Conservation (phyloP, 192 early-diverging fungal genomes). For the Coemansia sp. region DNA sequence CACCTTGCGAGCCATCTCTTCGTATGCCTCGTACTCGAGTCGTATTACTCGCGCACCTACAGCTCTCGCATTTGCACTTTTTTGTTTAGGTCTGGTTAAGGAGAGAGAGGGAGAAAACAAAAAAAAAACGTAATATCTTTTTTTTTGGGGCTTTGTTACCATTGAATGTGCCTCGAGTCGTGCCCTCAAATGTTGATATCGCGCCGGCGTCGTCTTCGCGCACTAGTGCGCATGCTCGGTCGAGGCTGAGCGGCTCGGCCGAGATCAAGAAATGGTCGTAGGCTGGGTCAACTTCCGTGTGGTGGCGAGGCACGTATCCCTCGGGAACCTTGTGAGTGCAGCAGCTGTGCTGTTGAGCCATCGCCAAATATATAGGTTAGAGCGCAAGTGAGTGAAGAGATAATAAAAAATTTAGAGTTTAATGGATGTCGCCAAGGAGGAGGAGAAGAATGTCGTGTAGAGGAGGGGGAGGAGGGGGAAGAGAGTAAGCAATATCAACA, state of each 20-base stretch:
- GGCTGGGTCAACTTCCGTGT: constrained; percentile 17
- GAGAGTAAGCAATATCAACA: too few relatives aligned
- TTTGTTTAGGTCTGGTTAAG: too few relatives aligned
- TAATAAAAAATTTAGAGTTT: too few relatives aligned
- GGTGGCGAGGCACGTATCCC: constrained; percentile 39
- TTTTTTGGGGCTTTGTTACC: too few relatives aligned
- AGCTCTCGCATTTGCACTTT: not conserved
- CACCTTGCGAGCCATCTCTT: constrained; percentile 82
- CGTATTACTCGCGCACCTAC: constrained; percentile 68
- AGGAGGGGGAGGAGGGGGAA: too few relatives aligned
- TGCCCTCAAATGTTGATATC: constrained; percentile 86
- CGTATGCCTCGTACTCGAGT: constrained; percentile 87
- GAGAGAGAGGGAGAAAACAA: too few relatives aligned
- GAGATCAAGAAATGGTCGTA: constrained; percentile 60
- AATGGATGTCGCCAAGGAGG: too few relatives aligned
- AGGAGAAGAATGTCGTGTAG: too few relatives aligned
- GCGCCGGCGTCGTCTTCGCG: constrained; percentile 78
- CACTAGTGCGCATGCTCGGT: constrained; percentile 65
- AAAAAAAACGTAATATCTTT: too few relatives aligned
- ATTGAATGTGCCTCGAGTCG: constrained; percentile 82
- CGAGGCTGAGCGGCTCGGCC: constrained; percentile 60
- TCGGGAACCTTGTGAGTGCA: constrained; percentile 39
- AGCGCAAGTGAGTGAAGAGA: not conserved
- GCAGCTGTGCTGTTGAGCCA: constrained; percentile 21
- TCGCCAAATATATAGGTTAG: too few relatives aligned